Base-by-base conservation (phyloP, 1,139 yeast genomes). In the Casaregolazyma lundiana region DNA sequence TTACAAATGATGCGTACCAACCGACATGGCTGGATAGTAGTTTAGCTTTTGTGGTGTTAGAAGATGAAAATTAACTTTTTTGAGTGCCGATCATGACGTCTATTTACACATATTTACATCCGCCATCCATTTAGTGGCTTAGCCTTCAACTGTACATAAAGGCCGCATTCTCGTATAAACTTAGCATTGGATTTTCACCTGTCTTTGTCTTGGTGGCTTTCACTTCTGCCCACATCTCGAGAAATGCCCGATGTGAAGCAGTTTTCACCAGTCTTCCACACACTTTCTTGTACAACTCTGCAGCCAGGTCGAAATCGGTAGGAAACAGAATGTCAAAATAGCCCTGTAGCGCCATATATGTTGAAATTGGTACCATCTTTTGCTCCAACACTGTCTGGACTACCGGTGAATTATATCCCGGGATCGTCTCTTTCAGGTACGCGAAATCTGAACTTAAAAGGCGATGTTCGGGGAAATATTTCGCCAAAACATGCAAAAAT, bases 181-280 rank as follows among this genome's bases (percentile, higher is more conserved):
- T 84, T 50, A 87, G 63, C 90, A 87, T 80, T n/a, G 96, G 96
- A 57, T 85, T 85, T 56, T 86, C 95, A 0, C 96, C 96, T 34
- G 78, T 75, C 55, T 75, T 78, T 1, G 95, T 84, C 4, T 80
- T 76, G 3, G 95, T 85, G 6, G 72, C 74, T 3, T 80, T 81
- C 0, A 76, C 52, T 56, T 84, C 89, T 0, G 84, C 88, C 94
- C 95, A 86, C 45, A 73, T 73, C 48, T 71, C 74, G 56, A 88
- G 64, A 53, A 84, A 87, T 9, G 79, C 84, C 7, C 71, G 66
- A 63, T 87, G 95, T 35, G 79, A 66, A 40, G 77, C 72, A 0
- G 79, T 76, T 46, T 68, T 67, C 8, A 84, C 73, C 2, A 73
- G 64, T 55, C 78, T 83, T 0, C 88, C 89, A 11, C 84, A 78